phyloP scores from a whole-genome alignment of 2,329 filamentous ascomycete genomes.

The Colletotrichum aenigma region DNA sequence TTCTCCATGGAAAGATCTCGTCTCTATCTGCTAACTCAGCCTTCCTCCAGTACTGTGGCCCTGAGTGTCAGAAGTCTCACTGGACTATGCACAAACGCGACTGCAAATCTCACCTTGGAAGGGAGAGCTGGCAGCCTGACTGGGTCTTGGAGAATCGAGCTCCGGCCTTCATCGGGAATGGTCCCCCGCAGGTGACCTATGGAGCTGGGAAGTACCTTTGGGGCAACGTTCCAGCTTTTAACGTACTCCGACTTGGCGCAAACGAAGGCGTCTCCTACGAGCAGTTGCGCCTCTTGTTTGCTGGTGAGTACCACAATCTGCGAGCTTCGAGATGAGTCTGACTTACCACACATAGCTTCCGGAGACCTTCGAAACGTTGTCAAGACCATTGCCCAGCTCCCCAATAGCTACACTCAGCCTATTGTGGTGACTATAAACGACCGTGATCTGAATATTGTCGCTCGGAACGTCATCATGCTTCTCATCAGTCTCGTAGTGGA shows the following conservation, averaged over 20 bases:
- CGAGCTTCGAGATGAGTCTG: too few species aligned
- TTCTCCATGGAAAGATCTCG: background rate
- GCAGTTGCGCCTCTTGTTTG: constrained; percentile 5
- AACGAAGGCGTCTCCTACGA: background rate
- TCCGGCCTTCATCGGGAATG: constrained; percentile 25
- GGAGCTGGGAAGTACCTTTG: constrained; percentile 13
- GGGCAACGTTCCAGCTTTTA: background rate
- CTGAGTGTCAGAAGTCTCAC: constrained; percentile 14
- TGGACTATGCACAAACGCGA: constrained; percentile 32
- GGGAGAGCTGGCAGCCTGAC: constrained; percentile 30
- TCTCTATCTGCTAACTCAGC: background rate
- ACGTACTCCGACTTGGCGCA: background rate
- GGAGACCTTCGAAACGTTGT: constrained; percentile 48
- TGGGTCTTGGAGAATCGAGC: constrained; percentile 28
- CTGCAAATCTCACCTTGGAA: constrained; percentile 32
- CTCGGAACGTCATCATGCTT: constrained; percentile 42
- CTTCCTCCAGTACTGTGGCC: constrained; percentile 22
- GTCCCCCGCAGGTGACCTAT: background rate
- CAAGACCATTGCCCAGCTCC: constrained; percentile 39
- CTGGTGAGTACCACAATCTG: background rate
- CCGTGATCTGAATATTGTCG: constrained; percentile 36
- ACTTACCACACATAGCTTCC: constrained; percentile 35
- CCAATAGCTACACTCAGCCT: constrained; percentile 25
- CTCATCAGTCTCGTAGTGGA: constrained; percentile 28
- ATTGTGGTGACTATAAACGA: constrained; percentile 43